phyloP scores from a whole-genome alignment of 371 early-diverging fungal genomes.

The Mucor ambiguus region DNA sequence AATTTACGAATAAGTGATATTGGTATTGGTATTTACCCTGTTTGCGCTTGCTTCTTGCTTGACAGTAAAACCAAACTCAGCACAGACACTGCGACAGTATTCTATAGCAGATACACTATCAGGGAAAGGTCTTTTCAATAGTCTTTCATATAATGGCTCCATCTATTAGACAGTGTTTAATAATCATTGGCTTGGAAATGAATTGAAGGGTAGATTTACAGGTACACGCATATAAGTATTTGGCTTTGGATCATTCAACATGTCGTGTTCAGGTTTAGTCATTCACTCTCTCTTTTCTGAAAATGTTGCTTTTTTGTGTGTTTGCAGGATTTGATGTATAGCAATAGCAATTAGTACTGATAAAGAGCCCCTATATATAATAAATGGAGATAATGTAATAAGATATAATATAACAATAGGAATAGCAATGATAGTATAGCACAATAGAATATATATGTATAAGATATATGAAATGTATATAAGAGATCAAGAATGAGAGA shows the following conservation, averaged over 20 bases:
- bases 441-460: conserved; percentile 2
- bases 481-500: conserved; percentile 10
- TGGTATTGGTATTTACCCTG: conserved; percentile 25
- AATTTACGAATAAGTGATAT: neutral
- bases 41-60: conserved; percentile 53
- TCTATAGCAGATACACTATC: conserved; percentile 42
- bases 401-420: conserved; percentile 5
- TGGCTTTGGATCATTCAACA: conserved; percentile 13
- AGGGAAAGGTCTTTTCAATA: conserved; percentile 36
- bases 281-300: conserved; percentile 10
- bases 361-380: neutral
- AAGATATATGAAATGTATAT: neutral
- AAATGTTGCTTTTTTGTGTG: conserved; percentile 1
- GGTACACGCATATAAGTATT: conserved; percentile 23
- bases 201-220: conserved; percentile 16
- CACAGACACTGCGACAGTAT: conserved; percentile 40
- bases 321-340: neutral
- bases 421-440: conserved; percentile 6
- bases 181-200: neutral
- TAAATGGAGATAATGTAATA: neutral
- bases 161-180: conserved; percentile 26
- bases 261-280: conserved; percentile 19
- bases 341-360: neutral
- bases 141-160: conserved; percentile 43
- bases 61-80: conserved; percentile 47